These are phyloP conservation scores for Sedum album DNA, from an alignment of 164 flowering plant genomes.

Conservation along the genomic window DNA sequence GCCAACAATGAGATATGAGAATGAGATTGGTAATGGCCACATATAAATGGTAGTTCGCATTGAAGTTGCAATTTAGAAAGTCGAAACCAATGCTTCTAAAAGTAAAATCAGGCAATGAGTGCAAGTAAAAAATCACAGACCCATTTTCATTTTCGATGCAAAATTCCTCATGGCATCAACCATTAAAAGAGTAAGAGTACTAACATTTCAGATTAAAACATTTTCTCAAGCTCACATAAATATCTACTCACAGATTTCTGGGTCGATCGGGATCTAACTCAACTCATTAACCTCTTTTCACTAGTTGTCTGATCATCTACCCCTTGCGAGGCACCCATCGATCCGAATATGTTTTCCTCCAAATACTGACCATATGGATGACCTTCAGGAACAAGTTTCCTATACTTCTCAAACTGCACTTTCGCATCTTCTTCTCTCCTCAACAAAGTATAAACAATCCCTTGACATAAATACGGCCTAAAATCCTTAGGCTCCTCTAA, in stretches of 20 bases:
- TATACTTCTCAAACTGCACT: conserved; percentile 61
- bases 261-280: neutral
- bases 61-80: no score
- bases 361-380: conserved; percentile 71
- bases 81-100: no score
- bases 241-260: neutral
- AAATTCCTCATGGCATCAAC: neutral
- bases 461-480: conserved; percentile 85
- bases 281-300: conserved; percentile 15
- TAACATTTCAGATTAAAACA: no score
- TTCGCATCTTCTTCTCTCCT: conserved; percentile 67
- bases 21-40: no score
- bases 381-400: conserved; percentile 60
- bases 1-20: no score
- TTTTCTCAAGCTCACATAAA: neutral
- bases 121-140: no score
- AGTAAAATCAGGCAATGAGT: no score
- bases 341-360: conserved; percentile 55
- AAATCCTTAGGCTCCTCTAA: conserved; percentile 91
- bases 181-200: neutral
- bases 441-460: conserved; percentile 69
- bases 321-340: conserved; percentile 46
- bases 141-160: neutral
- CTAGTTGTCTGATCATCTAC: conserved; percentile 31
- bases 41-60: no score